Percentiles rank a stretch among this genome's conserved stretches.
Evolutionary conservation across 2,329 filamentous ascomycete genomes (phyloP).

Genomic region (Neopestalotiopsis sp.): DNA sequence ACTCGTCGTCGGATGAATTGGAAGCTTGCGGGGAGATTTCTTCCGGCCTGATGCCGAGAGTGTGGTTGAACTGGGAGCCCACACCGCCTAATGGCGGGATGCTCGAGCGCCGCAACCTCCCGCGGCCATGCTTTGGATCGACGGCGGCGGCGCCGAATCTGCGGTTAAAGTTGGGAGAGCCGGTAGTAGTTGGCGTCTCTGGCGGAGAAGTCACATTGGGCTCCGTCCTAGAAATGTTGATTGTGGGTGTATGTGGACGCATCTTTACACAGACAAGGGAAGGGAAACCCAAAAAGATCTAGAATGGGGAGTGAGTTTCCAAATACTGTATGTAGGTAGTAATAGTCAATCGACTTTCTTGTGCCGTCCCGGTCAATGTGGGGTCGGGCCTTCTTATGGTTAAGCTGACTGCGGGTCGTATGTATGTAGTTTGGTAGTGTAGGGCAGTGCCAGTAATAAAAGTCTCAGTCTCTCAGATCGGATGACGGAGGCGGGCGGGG

Average conservation of each 20-base stretch:
- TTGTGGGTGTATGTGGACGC: conserved; percentile 35
- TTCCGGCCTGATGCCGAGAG: conserved; percentile 32
- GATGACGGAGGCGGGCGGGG: conserved; percentile 10
- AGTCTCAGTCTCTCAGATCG: too few species aligned
- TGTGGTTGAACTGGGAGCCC: conserved; percentile 35
- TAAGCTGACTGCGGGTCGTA: conserved; percentile 33
- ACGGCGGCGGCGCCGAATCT: conserved; percentile 22
- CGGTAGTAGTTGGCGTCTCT: conserved; percentile 44
- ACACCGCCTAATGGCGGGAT: conserved; percentile 37
- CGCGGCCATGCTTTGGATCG: conserved; percentile 24
- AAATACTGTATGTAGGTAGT: conserved; percentile 14
- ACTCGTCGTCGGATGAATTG: conserved; percentile 31
- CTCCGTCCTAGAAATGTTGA: conserved; percentile 28
- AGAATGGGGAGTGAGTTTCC: conserved; percentile 15
- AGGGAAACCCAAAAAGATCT: conserved; percentile 23
- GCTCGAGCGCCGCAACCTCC: conserved; percentile 31
- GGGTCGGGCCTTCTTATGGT: conserved; percentile 31
- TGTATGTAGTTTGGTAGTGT: neutral
- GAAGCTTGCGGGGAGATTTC: conserved; percentile 38
- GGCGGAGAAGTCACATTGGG: conserved; percentile 43
- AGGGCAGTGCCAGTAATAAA: too few species aligned
- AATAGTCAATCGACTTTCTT: conserved; percentile 29
- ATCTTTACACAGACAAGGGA: conserved; percentile 30
- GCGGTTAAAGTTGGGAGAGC: conserved; percentile 34
- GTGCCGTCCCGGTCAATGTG: conserved; percentile 20